Conservation (phyloP, 768 basidiomycete species). For the Hebeloma cylindrosporum region DNA sequence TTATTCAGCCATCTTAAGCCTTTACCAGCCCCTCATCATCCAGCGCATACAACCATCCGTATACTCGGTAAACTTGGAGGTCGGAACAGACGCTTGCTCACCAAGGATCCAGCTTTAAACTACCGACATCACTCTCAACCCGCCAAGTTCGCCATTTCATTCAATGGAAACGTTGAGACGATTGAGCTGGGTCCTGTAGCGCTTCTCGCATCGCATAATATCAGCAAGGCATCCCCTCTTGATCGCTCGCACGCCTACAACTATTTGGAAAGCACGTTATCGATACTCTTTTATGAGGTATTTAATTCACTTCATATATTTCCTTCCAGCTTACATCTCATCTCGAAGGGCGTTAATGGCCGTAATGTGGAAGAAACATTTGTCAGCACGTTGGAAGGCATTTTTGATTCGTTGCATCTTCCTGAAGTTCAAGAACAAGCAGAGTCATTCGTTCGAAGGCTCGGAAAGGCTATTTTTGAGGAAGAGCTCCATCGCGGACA, state of each 20-base stretch:
- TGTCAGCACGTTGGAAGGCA: constrained; percentile 64
- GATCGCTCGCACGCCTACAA: constrained; percentile 63
- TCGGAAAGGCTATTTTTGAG: constrained; percentile 72
- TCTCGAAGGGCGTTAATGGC: constrained; percentile 64
- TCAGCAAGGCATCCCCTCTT: constrained; percentile 49
- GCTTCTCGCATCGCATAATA: constrained; percentile 59
- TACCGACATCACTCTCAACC: constrained; percentile 71
- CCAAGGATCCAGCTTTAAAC: constrained; percentile 73
- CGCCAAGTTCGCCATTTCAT: constrained; percentile 70
- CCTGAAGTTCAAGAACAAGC: constrained; percentile 71
- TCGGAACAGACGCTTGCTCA: constrained; percentile 82
- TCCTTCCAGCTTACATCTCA: constrained; percentile 3
- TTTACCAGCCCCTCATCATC: constrained; percentile 82
- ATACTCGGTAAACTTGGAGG: constrained; percentile 97
- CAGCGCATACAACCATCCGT: constrained; percentile 92
- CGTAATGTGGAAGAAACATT: constrained; percentile 79
- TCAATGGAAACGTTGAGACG: constrained; percentile 61
- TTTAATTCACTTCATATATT: constrained; percentile 8
- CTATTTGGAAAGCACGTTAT: constrained; percentile 69
- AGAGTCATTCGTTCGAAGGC: constrained; percentile 63
- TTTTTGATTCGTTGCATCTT: constrained; percentile 74
- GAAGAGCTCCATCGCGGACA: constrained; percentile 67
- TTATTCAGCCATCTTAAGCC: constrained; percentile 91
- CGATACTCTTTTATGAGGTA: constrained; percentile 79
- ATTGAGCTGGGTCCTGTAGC: constrained; percentile 70